These are phyloP conservation scores for Rachicladosporium sp. DNA, from an alignment of 2,329 filamentous ascomycete genomes.

Conservation along the genomic window DNA sequence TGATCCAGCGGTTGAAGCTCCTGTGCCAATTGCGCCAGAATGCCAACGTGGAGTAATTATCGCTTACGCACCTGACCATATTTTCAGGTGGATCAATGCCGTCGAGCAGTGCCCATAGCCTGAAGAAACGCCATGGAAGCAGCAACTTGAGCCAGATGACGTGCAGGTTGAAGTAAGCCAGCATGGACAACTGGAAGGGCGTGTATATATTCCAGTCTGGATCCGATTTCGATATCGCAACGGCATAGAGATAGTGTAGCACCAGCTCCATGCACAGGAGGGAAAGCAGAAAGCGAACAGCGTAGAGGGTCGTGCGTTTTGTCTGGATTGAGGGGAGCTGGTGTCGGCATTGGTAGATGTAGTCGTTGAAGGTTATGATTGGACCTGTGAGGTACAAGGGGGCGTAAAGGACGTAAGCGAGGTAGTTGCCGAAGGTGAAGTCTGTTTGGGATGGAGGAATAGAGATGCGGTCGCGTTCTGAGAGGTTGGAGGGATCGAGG, in stretches of 20 bases:
- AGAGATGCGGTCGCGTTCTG: constrained; percentile 74
- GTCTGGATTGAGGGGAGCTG: constrained; percentile 55
- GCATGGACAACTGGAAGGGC: constrained; percentile 72
- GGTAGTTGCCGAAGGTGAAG: constrained; percentile 73
- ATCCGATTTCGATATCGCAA: constrained; percentile 73
- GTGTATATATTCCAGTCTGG: constrained; percentile 77
- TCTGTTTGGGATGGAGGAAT: constrained; percentile 60
- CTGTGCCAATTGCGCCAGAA: constrained; percentile 98
- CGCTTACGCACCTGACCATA: constrained; percentile 90
- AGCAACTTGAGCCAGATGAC: constrained; percentile 97
- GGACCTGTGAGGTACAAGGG: constrained; percentile 87
- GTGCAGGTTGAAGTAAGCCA: constrained; percentile 92
- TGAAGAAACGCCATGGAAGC: constrained; percentile 95
- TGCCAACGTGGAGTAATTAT: constrained; percentile 80
- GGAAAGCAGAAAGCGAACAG: constrained; percentile 64
- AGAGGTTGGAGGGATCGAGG: constrained; percentile 73
- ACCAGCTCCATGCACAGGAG: constrained; percentile 84
- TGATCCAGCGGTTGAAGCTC: constrained; percentile 85
- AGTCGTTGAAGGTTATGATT: constrained; percentile 96
- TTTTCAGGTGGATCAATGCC: constrained; percentile 94
- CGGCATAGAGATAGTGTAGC: constrained; percentile 83
- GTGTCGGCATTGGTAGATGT: constrained; percentile 74
- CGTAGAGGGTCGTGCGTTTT: constrained; percentile 65
- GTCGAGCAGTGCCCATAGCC: constrained; percentile 86
- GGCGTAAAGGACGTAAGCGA: constrained; percentile 82